Evolutionary conservation across 176 grass and related monocot species (phyloP).

Genomic region (Ampelocalamus luodianensis): DNA sequence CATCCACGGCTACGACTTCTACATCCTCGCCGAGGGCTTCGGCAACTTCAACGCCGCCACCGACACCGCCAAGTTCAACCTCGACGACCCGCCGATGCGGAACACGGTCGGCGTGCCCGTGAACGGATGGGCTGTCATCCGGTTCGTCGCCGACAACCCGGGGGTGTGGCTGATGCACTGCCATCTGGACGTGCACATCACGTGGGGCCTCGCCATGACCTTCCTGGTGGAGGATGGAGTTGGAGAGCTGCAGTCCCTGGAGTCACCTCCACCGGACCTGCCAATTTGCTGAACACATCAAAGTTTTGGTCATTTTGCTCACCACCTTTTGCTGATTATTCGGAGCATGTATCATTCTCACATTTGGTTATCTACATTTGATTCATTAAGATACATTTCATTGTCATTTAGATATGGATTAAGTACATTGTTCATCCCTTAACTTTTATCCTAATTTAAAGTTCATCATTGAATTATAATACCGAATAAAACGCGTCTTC

Average conservation of each 20-base stretch:
- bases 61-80: conserved; percentile 72
- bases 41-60: conserved; percentile 71
- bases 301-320: not conserved
- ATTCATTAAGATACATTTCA: conserved; percentile 38
- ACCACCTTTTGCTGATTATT: conserved; percentile 4
- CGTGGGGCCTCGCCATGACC: too few species aligned
- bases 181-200: too few species aligned
- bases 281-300: conserved; percentile 61
- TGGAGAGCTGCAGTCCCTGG: conserved; percentile 63
- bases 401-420: not conserved
- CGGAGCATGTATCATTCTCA: not conserved
- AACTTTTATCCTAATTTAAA: too few species aligned
- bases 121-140: too few species aligned
- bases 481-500: too few species aligned
- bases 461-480: too few species aligned
- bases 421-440: too few species aligned
- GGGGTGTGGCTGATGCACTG: too few species aligned
- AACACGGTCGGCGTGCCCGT: conserved; percentile 78
- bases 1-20: conserved; percentile 92
- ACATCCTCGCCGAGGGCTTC: conserved; percentile 76
- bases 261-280: conserved; percentile 68
- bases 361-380: conserved; percentile 16
- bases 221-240: too few species aligned
- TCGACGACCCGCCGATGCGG: conserved; percentile 77
- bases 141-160: too few species aligned